phyloP scores from a whole-genome alignment of 2,329 filamentous ascomycete species.

The Didymella pinodella region DNA sequence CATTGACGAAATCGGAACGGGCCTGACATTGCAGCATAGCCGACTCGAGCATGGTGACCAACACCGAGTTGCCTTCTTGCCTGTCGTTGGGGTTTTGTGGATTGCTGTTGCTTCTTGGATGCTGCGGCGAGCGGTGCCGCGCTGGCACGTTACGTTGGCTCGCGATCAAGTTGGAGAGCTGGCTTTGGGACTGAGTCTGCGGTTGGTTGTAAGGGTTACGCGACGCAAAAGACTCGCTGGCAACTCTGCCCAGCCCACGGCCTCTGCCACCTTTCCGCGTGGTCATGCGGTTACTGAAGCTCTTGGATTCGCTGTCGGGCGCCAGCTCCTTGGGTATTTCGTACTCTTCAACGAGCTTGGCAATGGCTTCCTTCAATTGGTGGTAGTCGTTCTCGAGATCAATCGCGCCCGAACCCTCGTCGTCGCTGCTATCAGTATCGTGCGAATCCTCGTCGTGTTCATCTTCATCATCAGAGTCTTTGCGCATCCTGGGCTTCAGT shows the following conservation, averaged over 20 bases:
- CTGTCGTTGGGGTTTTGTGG: slow-evolving; percentile 41
- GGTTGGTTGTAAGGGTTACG: slow-evolving; percentile 60
- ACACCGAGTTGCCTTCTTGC: slow-evolving; percentile 57
- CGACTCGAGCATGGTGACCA: slow-evolving; percentile 77
- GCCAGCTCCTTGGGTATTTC: slow-evolving; percentile 76
- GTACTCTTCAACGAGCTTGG: slow-evolving; percentile 82
- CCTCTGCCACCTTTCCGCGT: slow-evolving; percentile 48
- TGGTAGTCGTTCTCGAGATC: slow-evolving; percentile 82
- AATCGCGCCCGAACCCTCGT: slow-evolving; percentile 54
- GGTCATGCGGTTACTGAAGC: slow-evolving; percentile 75
- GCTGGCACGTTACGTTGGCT: slow-evolving; percentile 46
- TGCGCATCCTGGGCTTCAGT: slow-evolving; percentile 75
- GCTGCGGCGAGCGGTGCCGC: slow-evolving; percentile 49
- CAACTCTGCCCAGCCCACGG: slow-evolving; percentile 34
- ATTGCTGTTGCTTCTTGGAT: slow-evolving; percentile 53
- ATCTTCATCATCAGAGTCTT: slow-evolving; percentile 70
- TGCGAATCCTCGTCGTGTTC: slow-evolving; percentile 67
- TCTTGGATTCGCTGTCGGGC: slow-evolving; percentile 65
- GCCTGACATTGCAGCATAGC: slow-evolving; percentile 79
- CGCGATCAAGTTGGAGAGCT: slow-evolving; percentile 51
- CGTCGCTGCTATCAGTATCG: slow-evolving; percentile 59
- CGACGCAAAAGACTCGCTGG: slow-evolving; percentile 51
- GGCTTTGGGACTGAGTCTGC: slow-evolving; percentile 43
- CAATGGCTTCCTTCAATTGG: slow-evolving; percentile 78
- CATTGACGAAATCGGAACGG: slow-evolving; percentile 81